Base-by-base conservation (phyloP, 2,329 filamentous ascomycete genomes). In the Scytalidium lignicola region DNA sequence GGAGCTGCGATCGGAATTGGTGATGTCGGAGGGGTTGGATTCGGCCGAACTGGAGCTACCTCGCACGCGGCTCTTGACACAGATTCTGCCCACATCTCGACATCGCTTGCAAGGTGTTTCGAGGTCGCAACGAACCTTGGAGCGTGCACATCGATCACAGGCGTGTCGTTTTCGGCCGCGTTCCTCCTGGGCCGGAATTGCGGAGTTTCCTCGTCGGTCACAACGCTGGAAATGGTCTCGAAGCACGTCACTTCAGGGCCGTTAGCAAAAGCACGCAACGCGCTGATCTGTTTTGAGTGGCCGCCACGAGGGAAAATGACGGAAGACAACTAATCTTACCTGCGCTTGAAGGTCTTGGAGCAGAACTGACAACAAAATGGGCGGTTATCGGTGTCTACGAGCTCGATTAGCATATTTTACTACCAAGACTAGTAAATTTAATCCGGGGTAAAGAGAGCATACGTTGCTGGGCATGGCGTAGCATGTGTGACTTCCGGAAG, bases 311-410 rank as follows among this genome's bases (percentile, higher is more conserved):
- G n/a, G n/a, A n/a, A n/a, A n/a, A n/a, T n/a, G n/a, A 26, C 23
- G 10, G 23, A 5, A 26, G 23, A 37, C 32, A 13, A n/a, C 6
- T 9, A 37, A 37, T 53, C 52, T 29, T 55, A 58, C 62, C 62
- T 65, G 49, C 62, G 61, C 47, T 64, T 64, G 56, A 65, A 65
- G 5, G 60, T 63, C 50, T 65, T 65, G 49, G 58, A 56, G 55
- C 62, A 65, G 48, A 65, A 65, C 54, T 60, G 60, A 53, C 62
- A 65, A 41, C 59, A 59, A 51, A 61, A 63, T 28, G 62, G 62
- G 17, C 61, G 51, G 40, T 58, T 56, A 26, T 58, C 60, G 23
- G 61, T 61, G 57, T 65, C 62, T 65, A 12, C 10, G 22, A 37
- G 32, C 32, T 18, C 9, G 19, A 20, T 43, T n/a, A 43, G 41